Percentiles rank a stretch among this genome's conserved stretches.
Conservation (phyloP, 208 protist species). For the Leishmania mexicana region DNA sequence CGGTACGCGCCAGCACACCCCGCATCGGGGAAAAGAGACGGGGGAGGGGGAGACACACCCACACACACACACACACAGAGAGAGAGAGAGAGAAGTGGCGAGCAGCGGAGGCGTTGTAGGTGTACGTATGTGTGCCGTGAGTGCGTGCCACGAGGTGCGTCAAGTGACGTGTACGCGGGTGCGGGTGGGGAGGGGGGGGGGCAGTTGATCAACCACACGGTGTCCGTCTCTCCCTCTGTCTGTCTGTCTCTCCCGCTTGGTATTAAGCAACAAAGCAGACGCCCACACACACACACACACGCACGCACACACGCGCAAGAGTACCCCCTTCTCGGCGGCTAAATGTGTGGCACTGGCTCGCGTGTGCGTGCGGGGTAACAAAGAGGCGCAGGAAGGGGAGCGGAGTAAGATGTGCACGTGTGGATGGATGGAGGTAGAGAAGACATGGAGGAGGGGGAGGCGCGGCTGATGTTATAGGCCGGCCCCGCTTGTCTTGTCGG, state of each 20-base stretch:
- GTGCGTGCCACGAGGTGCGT: neutral
- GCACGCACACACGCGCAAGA: neutral
- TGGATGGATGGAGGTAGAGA: neutral
- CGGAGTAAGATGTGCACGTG: neutral
- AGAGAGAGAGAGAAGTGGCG: neutral
- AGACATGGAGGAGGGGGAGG: neutral
- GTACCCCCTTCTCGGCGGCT: neutral
- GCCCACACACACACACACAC: neutral
- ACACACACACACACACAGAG: too few species aligned
- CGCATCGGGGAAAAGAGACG: slow-evolving; percentile 9
- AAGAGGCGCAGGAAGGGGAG: neutral
- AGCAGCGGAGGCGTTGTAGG: neutral
- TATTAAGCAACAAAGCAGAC: neutral
- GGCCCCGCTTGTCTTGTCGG: neutral
- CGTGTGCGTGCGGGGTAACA: neutral
- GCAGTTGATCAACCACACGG: neutral
- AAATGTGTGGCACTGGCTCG: neutral
- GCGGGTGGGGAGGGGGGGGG: neutral
- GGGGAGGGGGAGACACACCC: neutral
- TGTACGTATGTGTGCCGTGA: neutral
- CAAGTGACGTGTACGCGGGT: neutral
- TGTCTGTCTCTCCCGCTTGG: neutral
- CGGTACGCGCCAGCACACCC: slow-evolving; percentile 7
- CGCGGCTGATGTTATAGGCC: neutral
- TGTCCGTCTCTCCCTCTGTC: neutral